Conservation (phyloP, 768 basidiomycete genomes). For the Vishniacozyma victoriae region DNA sequence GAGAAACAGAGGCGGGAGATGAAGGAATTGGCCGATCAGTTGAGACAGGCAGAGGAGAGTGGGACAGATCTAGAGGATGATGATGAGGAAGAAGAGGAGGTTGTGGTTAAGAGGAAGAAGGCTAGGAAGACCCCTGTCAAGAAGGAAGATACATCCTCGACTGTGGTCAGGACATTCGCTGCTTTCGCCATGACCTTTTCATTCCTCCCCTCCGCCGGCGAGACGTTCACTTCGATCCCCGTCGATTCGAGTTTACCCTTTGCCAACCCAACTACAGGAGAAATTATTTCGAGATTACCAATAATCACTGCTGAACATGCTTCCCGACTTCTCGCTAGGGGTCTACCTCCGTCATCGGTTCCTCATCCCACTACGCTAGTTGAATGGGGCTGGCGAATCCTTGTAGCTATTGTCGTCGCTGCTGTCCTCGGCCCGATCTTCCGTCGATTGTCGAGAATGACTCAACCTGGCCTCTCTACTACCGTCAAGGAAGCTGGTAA, state of each 20-base stretch:
- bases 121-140: conserved; percentile 3
- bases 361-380: conserved; percentile 30
- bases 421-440: conserved; percentile 28
- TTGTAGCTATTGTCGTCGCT: conserved; percentile 30
- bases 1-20: conserved; percentile 22
- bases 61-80: conserved; percentile 10
- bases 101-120: conserved; percentile 24
- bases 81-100: conserved; percentile 29
- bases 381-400: conserved; percentile 36
- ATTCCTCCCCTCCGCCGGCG: conserved; percentile 24
- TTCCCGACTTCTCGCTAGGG: conserved; percentile 21
- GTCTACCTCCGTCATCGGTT: conserved; percentile 17
- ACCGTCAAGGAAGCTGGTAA: neutral
- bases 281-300: conserved; percentile 29
- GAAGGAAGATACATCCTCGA: conserved; percentile 6
- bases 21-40: conserved; percentile 9
- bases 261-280: conserved; percentile 15
- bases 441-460: conserved; percentile 9
- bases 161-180: conserved; percentile 28
- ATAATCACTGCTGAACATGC: conserved; percentile 39
- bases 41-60: conserved; percentile 6
- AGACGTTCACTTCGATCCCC: conserved; percentile 9
- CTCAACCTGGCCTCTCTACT: no score
- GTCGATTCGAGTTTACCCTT: conserved; percentile 2
- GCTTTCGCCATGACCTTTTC: conserved; percentile 40